These are phyloP conservation scores for Effrenium voratum DNA, from an alignment of 73 alveolate species.

Conservation along the genomic window DNA sequence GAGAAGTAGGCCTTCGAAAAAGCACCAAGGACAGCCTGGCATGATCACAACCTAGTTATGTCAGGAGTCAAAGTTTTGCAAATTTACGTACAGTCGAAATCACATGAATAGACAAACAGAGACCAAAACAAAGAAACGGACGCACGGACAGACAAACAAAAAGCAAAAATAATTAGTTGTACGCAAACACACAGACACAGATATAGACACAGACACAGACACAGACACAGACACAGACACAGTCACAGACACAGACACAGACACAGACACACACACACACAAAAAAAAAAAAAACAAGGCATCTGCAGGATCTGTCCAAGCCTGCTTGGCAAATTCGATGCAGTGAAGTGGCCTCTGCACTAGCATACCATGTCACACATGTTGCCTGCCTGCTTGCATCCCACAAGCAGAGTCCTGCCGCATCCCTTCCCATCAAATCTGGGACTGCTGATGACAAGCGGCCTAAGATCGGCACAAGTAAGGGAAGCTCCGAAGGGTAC, in stretches of 20 bases:
- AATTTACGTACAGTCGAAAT: too few relatives aligned
- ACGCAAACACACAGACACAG: background rate
- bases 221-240: background rate
- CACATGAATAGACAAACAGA: too few relatives aligned
- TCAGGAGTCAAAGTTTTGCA: too few relatives aligned
- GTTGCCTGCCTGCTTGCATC: background rate
- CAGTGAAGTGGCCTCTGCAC: conserved; percentile 74
- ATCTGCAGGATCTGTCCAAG: background rate
- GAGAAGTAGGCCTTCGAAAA: conserved; percentile 56
- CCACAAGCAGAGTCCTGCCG: too few relatives aligned
- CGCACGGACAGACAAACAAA: background rate
- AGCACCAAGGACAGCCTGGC: background rate
- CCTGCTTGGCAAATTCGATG: conserved; percentile 92
- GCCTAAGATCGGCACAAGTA: conserved; percentile 18
- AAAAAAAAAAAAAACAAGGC: background rate
- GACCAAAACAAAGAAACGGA: too few relatives aligned
- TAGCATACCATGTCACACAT: background rate
- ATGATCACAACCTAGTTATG: background rate
- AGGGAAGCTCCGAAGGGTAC: conserved; percentile 75
- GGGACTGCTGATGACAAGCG: too few relatives aligned
- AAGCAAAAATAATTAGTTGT: too few relatives aligned
- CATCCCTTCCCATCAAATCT: too few relatives aligned
- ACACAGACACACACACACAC: background rate
- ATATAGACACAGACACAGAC: background rate
- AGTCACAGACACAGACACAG: background rate